These are phyloP conservation scores for Ceratobasidium sp. DNA, from an alignment of 1,284 basidiomycete species.

Conservation along the genomic window DNA sequence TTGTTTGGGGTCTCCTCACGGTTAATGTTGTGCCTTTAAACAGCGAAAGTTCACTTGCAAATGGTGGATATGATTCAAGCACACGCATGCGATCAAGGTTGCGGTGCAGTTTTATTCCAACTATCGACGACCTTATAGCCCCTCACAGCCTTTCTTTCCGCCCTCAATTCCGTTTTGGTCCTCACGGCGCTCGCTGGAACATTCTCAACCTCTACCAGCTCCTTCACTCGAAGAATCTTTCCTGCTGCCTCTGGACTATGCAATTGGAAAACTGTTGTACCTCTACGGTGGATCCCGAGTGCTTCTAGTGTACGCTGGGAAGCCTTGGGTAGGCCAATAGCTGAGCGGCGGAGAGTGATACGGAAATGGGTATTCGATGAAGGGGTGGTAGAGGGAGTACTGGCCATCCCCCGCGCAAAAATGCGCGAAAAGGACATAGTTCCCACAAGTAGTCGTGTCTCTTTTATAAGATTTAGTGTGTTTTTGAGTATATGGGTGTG, in stretches of 20 bases:
- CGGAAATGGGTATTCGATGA: slow-evolving; percentile 75
- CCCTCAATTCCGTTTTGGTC: slow-evolving; percentile 74
- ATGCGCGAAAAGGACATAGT: slow-evolving; percentile 7
- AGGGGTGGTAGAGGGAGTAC: background rate
- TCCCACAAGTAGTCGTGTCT: background rate
- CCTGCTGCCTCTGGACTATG: slow-evolving; percentile 82
- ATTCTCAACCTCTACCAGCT: slow-evolving; percentile 88
- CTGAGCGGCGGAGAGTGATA: slow-evolving; percentile 86
- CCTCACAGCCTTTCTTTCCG: slow-evolving; percentile 72
- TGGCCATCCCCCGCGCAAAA: slow-evolving; percentile 8
- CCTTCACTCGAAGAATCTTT: slow-evolving; percentile 86
- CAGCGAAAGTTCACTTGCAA: background rate
- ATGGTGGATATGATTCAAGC: background rate
- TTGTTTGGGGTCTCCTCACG: too few relatives aligned
- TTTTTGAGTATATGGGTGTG: too few relatives aligned
- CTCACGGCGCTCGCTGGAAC: slow-evolving; percentile 74
- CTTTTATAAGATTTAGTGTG: background rate
- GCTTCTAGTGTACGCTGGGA: slow-evolving; percentile 80
- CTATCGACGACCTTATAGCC: slow-evolving; percentile 72
- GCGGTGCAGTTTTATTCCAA: slow-evolving; percentile 26
- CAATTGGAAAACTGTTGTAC: slow-evolving; percentile 85
- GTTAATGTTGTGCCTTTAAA: background rate
- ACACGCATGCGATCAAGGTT: background rate
- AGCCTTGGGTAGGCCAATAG: slow-evolving; percentile 80
- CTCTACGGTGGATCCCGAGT: slow-evolving; percentile 82